Conservation (phyloP, 148 eudicot species). For the Silene conica region DNA sequence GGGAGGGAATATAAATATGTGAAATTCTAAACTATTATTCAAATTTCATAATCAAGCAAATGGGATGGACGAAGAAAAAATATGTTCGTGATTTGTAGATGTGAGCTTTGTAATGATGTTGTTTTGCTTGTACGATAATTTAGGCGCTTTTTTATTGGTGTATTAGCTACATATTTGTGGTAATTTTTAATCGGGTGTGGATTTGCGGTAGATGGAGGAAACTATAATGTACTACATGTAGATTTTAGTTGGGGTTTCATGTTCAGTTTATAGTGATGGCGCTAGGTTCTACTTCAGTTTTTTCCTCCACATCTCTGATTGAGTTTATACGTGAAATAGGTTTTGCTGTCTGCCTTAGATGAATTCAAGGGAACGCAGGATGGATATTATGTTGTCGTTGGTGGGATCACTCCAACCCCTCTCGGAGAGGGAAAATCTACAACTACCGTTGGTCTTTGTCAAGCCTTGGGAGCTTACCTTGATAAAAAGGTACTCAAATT, state of each 20-base stretch:
- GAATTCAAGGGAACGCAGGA: conserved; percentile 58
- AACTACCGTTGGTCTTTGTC: conserved; percentile 96
- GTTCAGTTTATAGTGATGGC: no score
- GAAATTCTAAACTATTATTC: no score
- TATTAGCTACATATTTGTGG: no score
- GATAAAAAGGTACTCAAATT: conserved; percentile 68
- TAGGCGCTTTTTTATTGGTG: no score
- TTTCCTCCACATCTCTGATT: neutral
- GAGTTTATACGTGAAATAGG: conserved; percentile 35
- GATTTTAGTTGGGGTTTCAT: neutral
- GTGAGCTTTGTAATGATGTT: no score
- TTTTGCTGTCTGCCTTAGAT: conserved; percentile 72
- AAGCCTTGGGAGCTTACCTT: conserved; percentile 94
- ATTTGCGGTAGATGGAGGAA: no score
- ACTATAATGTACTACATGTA: neutral
- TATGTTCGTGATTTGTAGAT: no score
- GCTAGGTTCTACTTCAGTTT: conserved; percentile 3
- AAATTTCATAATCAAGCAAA: no score
- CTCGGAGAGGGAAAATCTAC: conserved; percentile 99
- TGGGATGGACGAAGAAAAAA: no score
- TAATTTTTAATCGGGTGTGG: no score
- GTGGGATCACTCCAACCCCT: conserved; percentile 97
- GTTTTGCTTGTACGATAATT: no score
- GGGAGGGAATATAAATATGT: no score
- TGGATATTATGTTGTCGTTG: conserved; percentile 97